Base-by-base conservation (phyloP, 1,284 basidiomycete species). In the Athelia sp. region DNA sequence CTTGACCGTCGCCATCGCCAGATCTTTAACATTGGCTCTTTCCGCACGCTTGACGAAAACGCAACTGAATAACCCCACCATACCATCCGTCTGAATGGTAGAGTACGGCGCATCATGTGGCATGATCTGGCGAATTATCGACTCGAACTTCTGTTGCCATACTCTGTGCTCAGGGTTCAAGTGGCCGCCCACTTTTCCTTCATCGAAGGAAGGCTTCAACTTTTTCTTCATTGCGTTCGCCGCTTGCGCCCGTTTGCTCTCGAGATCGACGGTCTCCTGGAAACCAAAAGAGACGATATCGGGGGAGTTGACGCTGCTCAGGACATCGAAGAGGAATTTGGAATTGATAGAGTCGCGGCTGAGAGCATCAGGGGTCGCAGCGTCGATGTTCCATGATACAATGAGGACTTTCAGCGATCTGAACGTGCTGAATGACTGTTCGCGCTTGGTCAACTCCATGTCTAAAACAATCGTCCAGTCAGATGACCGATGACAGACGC, bases 241-340 rank as follows among this genome's bases (percentile, higher is more conserved):
- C 95, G 94, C 0, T 90, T 88, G 67, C 98, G 84, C 67, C 87
- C 93, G 54, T 92, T n/a, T 84, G 58, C 84, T 88, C 56, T 98
- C 94, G 11, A 99, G 78, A 63, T 98, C 93, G 54, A 99, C 90
- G 35, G 98, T 79, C 70, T 98, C 96, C 65, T 99, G 96, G 62
- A 98, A 88, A 1, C 94, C 94, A 63, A 98, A 97, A 2, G 84
- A 81, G 57, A 99, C 87, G 56, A 98, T 84, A 58, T 98, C 95
- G 0, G 95, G 92, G 8, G 74, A 66, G 19, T 87, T 80, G 22
- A 86, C 81, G 53, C 83, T 87, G 2, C 66, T 70, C 15, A 97
- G 72, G 3, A 82, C 81, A 36, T 92, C 78, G 15, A 79, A 72
- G 10, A 97, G 70, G 70, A 96, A 91, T 48, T 73, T 77, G 42